Percentiles rank a stretch among this genome's conserved stretches.
Conservation (phyloP, 2,329 filamentous ascomycete species). For the Aspergillus neoniger region DNA sequence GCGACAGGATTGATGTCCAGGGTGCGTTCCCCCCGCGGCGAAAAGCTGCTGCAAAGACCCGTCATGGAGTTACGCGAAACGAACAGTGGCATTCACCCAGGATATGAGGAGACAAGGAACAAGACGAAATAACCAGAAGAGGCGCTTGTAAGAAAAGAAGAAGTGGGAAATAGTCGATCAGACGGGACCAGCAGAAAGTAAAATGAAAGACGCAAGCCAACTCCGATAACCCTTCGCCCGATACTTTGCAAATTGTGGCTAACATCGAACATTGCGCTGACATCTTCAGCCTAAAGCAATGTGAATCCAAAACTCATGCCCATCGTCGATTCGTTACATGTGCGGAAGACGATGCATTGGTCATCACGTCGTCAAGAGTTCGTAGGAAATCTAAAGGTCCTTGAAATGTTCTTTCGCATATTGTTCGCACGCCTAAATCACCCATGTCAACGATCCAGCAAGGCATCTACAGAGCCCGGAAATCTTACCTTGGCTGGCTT, state of each 20-base stretch:
- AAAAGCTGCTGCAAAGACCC: neutral
- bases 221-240: slow-evolving; percentile 14
- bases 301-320: slow-evolving; percentile 20
- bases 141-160: neutral
- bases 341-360: slow-evolving; percentile 22
- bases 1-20: neutral
- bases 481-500: slow-evolving; percentile 84
- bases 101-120: neutral
- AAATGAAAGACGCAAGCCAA: slow-evolving; percentile 8
- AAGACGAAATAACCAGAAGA: neutral
- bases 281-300: slow-evolving; percentile 20
- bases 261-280: slow-evolving; percentile 4
- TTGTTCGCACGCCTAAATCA: slow-evolving; percentile 73
- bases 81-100: neutral
- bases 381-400: slow-evolving; percentile 37
- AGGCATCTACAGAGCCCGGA: slow-evolving; percentile 16
- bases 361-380: slow-evolving; percentile 39
- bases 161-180: slow-evolving; percentile 12
- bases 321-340: slow-evolving; percentile 14
- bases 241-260: slow-evolving; percentile 12
- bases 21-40: neutral
- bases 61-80: neutral
- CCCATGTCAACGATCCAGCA: slow-evolving; percentile 20
- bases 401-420: slow-evolving; percentile 94
- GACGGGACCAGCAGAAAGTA: slow-evolving; percentile 13